Conservation (phyloP, 2,329 filamentous ascomycete species). For the Colletotrichum liriopes region DNA sequence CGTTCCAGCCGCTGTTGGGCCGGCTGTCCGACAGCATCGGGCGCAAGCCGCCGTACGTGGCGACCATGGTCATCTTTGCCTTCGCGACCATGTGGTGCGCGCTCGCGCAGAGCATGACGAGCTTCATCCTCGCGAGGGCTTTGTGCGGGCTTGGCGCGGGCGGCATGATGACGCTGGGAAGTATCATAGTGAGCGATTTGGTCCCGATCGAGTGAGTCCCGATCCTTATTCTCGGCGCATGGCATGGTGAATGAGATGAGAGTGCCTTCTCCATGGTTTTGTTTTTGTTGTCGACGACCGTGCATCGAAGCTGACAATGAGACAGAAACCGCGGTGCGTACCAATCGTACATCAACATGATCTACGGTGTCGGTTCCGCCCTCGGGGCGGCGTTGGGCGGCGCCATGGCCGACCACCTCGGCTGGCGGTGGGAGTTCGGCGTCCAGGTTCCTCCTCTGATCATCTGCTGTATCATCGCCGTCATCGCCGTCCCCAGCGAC, state of each 20-base stretch:
- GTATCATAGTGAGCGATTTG: conserved; percentile 81
- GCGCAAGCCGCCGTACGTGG: conserved; percentile 76
- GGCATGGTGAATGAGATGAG: neutral
- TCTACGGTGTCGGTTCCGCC: conserved; percentile 71
- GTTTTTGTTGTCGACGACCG: neutral
- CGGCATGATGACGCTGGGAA: conserved; percentile 77
- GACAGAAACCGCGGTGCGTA: conserved; percentile 74
- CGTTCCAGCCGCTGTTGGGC: conserved; percentile 82
- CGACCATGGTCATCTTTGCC: conserved; percentile 74
- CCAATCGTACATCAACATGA: conserved; percentile 79
- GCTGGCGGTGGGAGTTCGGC: conserved; percentile 82
- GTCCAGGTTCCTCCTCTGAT: conserved; percentile 70
- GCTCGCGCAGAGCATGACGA: conserved; percentile 76
- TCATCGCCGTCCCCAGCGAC: conserved; percentile 64
- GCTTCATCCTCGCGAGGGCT: conserved; percentile 79
- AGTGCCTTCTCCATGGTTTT: neutral
- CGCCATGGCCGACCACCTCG: conserved; percentile 77
- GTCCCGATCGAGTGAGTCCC: conserved; percentile 77
- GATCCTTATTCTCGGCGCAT: neutral
- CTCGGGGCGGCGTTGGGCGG: conserved; percentile 80
- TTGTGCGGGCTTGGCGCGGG: conserved; percentile 82
- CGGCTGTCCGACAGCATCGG: conserved; percentile 83
- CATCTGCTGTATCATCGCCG: conserved; percentile 62
- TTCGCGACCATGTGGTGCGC: conserved; percentile 79
- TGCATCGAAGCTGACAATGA: neutral